phyloP scores from a whole-genome alignment of 768 basidiomycete species.

The Kwoniella pini region DNA sequence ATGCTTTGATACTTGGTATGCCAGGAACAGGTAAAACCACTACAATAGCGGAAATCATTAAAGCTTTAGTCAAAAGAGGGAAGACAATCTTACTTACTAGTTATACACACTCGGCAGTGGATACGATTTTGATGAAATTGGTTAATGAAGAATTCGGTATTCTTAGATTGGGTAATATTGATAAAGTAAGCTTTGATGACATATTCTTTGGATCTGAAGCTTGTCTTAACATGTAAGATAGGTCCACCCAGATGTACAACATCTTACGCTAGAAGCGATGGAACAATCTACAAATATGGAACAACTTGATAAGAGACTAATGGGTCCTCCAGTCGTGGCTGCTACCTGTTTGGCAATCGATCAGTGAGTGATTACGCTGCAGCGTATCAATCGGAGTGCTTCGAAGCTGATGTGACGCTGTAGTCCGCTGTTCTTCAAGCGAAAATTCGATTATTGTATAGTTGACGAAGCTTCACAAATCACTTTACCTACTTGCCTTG shows the following conservation, averaged over 20 bases:
- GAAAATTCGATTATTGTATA: slow-evolving; percentile 93
- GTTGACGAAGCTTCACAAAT: slow-evolving; percentile 98
- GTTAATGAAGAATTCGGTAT: slow-evolving; percentile 68
- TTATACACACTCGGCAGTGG: slow-evolving; percentile 97
- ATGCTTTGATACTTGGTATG: slow-evolving; percentile 92
- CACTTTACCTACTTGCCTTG: slow-evolving; percentile 90
- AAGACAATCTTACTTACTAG: slow-evolving; percentile 87
- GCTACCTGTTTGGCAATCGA: slow-evolving; percentile 93
- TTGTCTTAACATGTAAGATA: slow-evolving; percentile 47
- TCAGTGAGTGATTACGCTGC: slow-evolving; percentile 64
- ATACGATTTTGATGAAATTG: slow-evolving; percentile 89
- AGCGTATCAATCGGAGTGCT: too few species aligned
- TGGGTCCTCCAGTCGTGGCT: slow-evolving; percentile 89
- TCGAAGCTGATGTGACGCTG: too few species aligned
- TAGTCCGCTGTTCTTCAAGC: slow-evolving; percentile 79
- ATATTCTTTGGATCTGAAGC: neutral
- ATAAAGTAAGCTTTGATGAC: slow-evolving; percentile 67
- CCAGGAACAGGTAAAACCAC: slow-evolving; percentile 98
- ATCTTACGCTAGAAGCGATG: slow-evolving; percentile 67
- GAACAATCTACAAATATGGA: slow-evolving; percentile 68
- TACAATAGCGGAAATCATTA: slow-evolving; percentile 84
- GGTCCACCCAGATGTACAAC: slow-evolving; percentile 79
- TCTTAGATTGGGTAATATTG: slow-evolving; percentile 81
- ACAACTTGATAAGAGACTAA: slow-evolving; percentile 76
- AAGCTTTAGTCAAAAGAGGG: slow-evolving; percentile 71